Percentiles rank a stretch among this genome's conserved stretches.
phyloP scores from a whole-genome alignment of 1,284 basidiomycete genomes.

The Ceratorhiza oryzae-sativae region DNA sequence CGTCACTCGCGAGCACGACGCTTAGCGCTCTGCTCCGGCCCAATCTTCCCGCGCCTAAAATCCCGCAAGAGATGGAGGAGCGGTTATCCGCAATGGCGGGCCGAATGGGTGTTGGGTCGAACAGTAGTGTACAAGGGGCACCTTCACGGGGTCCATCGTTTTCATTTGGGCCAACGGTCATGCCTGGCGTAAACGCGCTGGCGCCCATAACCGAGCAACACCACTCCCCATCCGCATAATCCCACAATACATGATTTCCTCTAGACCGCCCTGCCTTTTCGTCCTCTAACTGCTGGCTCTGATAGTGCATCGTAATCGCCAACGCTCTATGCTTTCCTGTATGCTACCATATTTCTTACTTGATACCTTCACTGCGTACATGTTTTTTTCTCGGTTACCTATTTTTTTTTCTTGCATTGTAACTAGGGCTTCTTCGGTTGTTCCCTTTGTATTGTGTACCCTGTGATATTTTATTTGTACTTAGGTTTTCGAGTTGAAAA shows the following conservation, averaged over 20 bases:
- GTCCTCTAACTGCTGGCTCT: background rate
- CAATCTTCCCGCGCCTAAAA: constrained; percentile 9
- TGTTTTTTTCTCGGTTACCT: background rate
- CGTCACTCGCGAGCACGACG: constrained; percentile 15
- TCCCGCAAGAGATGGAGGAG: constrained; percentile 28
- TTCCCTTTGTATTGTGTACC: constrained; percentile 14
- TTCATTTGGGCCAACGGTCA: background rate
- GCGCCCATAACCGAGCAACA: background rate
- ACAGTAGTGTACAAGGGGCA: background rate
- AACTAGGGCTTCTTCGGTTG: background rate
- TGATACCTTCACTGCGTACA: background rate
- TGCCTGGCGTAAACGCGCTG: constrained; percentile 7
- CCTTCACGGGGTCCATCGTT: constrained; percentile 11
- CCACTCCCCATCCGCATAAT: background rate
- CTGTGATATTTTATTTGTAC: constrained; percentile 11
- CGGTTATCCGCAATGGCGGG: constrained; percentile 30
- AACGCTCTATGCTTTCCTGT: constrained; percentile 3
- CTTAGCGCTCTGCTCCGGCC: constrained; percentile 27
- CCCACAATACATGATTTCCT: background rate
- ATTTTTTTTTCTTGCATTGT: background rate
- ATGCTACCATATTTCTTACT: background rate
- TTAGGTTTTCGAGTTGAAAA: background rate
- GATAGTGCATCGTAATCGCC: constrained; percentile 21
- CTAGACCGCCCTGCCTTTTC: background rate
- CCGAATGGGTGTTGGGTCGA: constrained; percentile 27